A percentile compares a stretch with the other conserved stretches of the same genome.
Conservation (phyloP, 345 rosid species). For the Sisymbrium irio region DNA sequence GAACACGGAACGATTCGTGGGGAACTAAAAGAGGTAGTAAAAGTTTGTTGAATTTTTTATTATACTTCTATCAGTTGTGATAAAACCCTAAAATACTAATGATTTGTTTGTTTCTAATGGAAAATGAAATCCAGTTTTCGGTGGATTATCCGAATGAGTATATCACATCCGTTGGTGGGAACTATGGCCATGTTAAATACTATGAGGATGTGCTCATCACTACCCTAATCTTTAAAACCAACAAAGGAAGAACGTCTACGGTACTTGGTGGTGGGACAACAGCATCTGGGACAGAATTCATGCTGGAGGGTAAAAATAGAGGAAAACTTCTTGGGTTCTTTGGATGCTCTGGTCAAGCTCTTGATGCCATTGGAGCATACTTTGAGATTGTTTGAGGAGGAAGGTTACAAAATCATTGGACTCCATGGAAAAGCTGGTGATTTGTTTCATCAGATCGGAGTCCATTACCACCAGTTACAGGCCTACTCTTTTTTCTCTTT, state of each 20-base stretch:
- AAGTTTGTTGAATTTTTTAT: neutral
- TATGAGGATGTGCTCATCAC: neutral
- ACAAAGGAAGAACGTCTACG: constrained; percentile 7
- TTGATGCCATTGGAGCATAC: constrained; percentile 28
- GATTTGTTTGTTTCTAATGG: neutral
- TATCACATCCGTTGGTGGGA: constrained; percentile 30
- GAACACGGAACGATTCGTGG: constrained; percentile 20
- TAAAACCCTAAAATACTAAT: too few species aligned
- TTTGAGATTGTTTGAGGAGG: neutral
- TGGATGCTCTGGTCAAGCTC: constrained; percentile 28
- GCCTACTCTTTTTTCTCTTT: too few species aligned
- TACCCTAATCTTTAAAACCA: neutral
- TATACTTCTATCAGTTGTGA: neutral
- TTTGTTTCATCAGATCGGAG: constrained; percentile 15
- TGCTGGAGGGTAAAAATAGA: constrained; percentile 16
- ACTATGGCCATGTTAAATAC: neutral
- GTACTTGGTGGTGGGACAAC: neutral
- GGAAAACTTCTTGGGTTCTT: constrained; percentile 31
- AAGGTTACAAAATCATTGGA: constrained; percentile 16
- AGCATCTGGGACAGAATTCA: constrained; percentile 8
- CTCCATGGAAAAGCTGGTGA: constrained; percentile 22
- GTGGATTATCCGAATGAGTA: constrained; percentile 34
- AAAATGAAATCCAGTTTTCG: constrained; percentile 20
- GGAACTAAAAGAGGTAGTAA: constrained; percentile 10
- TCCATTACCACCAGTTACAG: neutral